Base-by-base conservation (phyloP, 2,329 filamentous ascomycete species). In the Dryadomyces quercivorus region DNA sequence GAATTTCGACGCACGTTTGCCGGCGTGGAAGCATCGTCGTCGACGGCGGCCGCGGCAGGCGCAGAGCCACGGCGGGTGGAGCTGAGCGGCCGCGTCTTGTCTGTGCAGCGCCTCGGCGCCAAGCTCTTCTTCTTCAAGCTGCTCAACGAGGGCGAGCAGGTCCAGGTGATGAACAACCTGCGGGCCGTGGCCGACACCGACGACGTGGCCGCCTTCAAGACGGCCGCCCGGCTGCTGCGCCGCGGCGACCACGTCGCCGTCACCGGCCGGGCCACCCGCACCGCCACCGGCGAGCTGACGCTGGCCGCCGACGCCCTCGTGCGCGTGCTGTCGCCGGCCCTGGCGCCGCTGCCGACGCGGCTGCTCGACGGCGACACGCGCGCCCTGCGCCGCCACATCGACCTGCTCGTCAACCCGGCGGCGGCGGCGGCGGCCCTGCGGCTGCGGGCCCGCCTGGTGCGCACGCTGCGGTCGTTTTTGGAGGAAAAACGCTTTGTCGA, bases 51-150 rank as follows among this genome's bases (percentile, higher is more conserved):
- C n/a, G n/a, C n/a, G n/a, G n/a, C n/a, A n/a, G n/a, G n/a, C n/a
- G n/a, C n/a, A n/a, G n/a, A n/a, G n/a, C n/a, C 12, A 8, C 54
- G 42, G 2, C 59, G 59, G 2, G 55, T 60, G 46, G 57, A 61
- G 51, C 48, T 61, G 18, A 46, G 54, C 18, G 88, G 90, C 68
- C 88, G 89, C 65, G 76, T 95, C 59, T 75, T 77, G 63, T 82
- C 83, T 49, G 78, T 86, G 64, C 86, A 88, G 58, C 74, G 80
- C 50, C 78, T 82, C 54, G 84, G 91, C 60, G 84, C 81, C 61
- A 88, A 86, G 69, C 81, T 98, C 61, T 75, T 89, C 59, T 98
- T 98, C 68, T 68, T 96, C 60, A 86, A 93, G 69, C 72, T 97
- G 51, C 75, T 82, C 61, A 82, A 89, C 66, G 82, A 88, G 64